Evolutionary conservation across 1,139 yeast genomes (phyloP), one percentile per base, ranked within the genome.

Genomic region (Pichia sp.): DNA sequence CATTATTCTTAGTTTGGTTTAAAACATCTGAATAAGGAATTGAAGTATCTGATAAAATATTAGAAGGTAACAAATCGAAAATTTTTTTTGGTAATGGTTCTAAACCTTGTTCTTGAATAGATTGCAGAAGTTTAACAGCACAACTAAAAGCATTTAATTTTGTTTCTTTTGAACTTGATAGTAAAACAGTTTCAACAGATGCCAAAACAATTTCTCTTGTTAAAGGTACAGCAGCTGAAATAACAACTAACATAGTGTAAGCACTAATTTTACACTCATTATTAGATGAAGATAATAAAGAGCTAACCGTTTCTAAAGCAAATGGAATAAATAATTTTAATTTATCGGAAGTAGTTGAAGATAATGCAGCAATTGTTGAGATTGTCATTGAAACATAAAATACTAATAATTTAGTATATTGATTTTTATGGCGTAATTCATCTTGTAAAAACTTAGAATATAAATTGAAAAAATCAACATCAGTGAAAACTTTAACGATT

Each of bases 241-340:
- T 67, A 2, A 91, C 96, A 0, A 93, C 76, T 27, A 89, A 60
- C 13, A 88, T 68, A 41, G 95, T 84, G 59, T 84, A 91, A 3
- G 91, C 87, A 24, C 96, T 81, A 49, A 86, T 72, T 58, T 82
- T 93, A 38, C 82, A 72, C 55, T 87, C 95, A 29, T 74, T 66
- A 25, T 72, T 70, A 36, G 67, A 53, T 3, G 77, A 64, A 11
- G 69, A 66, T 44, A 80, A 61, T 42, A 81, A 61, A 39, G 68
- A 56, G 50, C 89, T 79, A 50, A 77, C 63, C 35, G 71, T 61
- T 62, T 76, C 81, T 47, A 83, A 65, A n/a, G 78, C 61, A 10
- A 70, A 55, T 1, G 88, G 85, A 40, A 78, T 66, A 28, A 70
- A 47, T 7, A 55, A 56, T 15, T 64, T 57, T 30, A 72, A 54